Base-by-base conservation (phyloP, 306 rosid genomes). In the Vicia faba region DNA sequence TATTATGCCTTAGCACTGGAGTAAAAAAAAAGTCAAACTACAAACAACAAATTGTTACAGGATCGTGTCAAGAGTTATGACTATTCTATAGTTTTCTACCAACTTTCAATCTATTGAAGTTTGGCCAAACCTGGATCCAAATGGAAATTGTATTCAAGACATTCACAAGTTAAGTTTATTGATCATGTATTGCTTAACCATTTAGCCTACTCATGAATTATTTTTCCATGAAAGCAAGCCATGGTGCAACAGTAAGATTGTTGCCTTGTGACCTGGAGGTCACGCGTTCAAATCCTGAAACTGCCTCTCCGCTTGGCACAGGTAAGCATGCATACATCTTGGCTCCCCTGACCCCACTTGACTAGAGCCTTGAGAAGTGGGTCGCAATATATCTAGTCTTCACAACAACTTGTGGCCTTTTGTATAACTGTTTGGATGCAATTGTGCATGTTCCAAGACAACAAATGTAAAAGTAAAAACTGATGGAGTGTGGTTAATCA, bases 21-120 rank as follows among this genome's bases (percentile, higher is more conserved):
- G 59, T 74, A 79, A 68, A 65, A 31, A 31, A 65, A 33, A 20
- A 41, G 31, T 33, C 31, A 57, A 63, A 70, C 61, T 64, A 64
- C 10, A 70, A 41, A 11, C 18, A 50, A 55, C 57, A 64, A 48
- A 66, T 39, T 39, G 40, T 66, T 54, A 16, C 8, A 43, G 23
- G 49, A 60, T 35, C 53, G 60, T 28, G 41, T 54, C 28, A 23
- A 46, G 33, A 39, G 41, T 61, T 38, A 23, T 55, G 33, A 29
- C 49, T 28, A 44, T 38, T 63, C 64, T 18, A 38, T 11, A 71
- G 36, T 61, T 36, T 43, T 14, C 55, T 65, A 33, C 35, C n/a
- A 46, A 49, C 45, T 26, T 53, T 68, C 50, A 62, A 54, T 60
- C 51, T 20, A 39, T 13, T 13, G 2, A 70, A 66, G 14, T 45